Evolutionary conservation across 345 rosid genomes (phyloP).

Genomic region (Brassica carinata): DNA sequence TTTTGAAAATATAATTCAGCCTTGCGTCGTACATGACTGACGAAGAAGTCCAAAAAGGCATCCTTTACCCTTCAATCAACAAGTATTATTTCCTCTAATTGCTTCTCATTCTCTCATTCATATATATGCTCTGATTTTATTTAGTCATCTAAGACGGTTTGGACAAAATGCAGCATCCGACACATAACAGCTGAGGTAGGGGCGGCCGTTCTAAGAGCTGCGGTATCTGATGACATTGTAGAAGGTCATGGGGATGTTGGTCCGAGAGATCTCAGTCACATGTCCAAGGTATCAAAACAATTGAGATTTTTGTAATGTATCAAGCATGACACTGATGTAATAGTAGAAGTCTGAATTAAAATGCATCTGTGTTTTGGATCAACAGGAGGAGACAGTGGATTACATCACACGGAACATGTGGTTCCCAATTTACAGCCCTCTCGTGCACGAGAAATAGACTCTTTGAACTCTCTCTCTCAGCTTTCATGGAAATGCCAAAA

Average conservation of each 20-base stretch:
- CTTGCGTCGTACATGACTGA: conserved; percentile 96
- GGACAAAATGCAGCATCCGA: conserved; percentile 69
- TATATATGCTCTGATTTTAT: background rate
- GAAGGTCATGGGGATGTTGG: conserved; percentile 82
- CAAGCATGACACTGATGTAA: background rate
- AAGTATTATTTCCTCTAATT: conserved; percentile 54
- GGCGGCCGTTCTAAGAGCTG: conserved; percentile 88
- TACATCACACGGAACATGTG: conserved; percentile 75
- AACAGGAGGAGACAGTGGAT: conserved; percentile 86
- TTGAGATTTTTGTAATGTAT: background rate
- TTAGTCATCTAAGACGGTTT: background rate
- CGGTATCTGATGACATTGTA: conserved; percentile 75
- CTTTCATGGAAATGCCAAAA: conserved; percentile 24
- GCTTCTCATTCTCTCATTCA: background rate
- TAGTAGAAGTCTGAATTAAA: background rate
- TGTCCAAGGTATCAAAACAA: conserved; percentile 72
- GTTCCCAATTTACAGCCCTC: conserved; percentile 91
- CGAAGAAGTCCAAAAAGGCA: conserved; percentile 73
- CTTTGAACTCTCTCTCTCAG: conserved; percentile 7
- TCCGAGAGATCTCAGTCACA: conserved; percentile 65
- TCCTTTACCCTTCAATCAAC: conserved; percentile 83
- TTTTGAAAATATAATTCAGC: conserved; percentile 50
- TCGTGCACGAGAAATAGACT: conserved; percentile 83
- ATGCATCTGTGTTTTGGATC: background rate
- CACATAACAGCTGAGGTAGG: conserved; percentile 92